phyloP scores from a whole-genome alignment of 768 basidiomycete species.

The Hysterangium stoloniferum region DNA sequence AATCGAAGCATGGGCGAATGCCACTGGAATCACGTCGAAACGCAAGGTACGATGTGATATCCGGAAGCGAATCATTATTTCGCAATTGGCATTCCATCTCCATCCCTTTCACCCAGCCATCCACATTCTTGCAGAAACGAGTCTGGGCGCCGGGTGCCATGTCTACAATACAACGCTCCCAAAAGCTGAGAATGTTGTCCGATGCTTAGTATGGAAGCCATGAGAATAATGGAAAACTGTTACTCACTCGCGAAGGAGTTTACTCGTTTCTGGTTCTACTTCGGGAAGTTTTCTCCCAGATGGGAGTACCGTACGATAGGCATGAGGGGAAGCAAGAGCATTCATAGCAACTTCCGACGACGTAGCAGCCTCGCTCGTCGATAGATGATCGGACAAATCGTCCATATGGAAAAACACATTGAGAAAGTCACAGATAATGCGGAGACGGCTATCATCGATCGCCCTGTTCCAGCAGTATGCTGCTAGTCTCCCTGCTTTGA shows the following conservation, averaged over 20 bases:
- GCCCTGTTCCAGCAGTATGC: conserved; percentile 56
- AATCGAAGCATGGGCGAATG: conserved; percentile 40
- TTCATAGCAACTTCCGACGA: conserved; percentile 23
- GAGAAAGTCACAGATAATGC: conserved; percentile 64
- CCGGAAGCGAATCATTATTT: conserved; percentile 27
- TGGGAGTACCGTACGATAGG: conserved; percentile 16
- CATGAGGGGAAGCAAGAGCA: conserved; percentile 21
- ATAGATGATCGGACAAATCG: conserved; percentile 31
- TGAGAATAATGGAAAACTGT: background rate
- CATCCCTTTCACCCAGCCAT: conserved; percentile 36
- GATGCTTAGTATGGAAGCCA: background rate
- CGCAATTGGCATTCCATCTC: conserved; percentile 38
- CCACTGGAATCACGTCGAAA: conserved; percentile 49
- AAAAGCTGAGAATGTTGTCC: conserved; percentile 32
- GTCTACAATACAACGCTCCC: conserved; percentile 29
- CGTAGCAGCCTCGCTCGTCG: conserved; percentile 11
- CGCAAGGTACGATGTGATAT: conserved; percentile 44
- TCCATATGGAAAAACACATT: conserved; percentile 35
- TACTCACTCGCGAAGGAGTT: conserved; percentile 29
- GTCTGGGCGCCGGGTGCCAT: conserved; percentile 31
- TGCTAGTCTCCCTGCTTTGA: conserved; percentile 60
- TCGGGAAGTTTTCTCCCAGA: conserved; percentile 18
- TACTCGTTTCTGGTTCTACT: conserved; percentile 21
- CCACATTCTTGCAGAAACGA: conserved; percentile 34
- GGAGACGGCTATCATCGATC: conserved; percentile 46